Evolutionary conservation across 78 protist genomes (phyloP).

Genomic region (Cavenderia fasciculata): DNA sequence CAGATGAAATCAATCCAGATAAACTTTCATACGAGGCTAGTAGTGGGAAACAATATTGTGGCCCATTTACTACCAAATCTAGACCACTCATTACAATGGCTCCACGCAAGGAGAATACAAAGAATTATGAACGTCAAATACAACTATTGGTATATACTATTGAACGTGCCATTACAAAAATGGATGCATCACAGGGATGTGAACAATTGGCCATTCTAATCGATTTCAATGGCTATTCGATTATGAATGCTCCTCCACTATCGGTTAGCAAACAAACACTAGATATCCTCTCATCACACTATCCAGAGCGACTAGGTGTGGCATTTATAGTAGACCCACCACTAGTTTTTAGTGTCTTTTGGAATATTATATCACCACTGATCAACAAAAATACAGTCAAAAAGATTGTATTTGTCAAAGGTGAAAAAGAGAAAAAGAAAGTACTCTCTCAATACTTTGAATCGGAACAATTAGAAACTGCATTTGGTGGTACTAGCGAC

Average conservation of each 20-base stretch:
- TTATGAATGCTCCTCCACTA: conserved; percentile 83
- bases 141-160: conserved; percentile 44
- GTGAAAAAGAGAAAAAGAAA: conserved; percentile 28
- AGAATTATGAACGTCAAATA: conserved; percentile 70
- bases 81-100: conserved; percentile 60
- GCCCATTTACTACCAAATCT: conserved; percentile 44
- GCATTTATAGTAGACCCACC: conserved; percentile 77
- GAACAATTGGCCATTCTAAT: conserved; percentile 74
- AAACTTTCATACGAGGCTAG: conserved; percentile 59
- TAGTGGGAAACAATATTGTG: conserved; percentile 74
- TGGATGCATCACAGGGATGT: conserved; percentile 54
- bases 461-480: background rate
- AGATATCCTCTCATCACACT: conserved; percentile 41
- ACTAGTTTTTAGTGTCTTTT: conserved; percentile 36
- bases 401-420: conserved; percentile 52
- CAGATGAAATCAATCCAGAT: conserved; percentile 66
- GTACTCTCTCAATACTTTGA: background rate
- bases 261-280: conserved; percentile 35
- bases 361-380: conserved; percentile 35
- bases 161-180: conserved; percentile 48
- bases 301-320: conserved; percentile 83
- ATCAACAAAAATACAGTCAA: conserved; percentile 34
- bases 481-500: conserved; percentile 4
- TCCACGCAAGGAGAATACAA: conserved; percentile 78
- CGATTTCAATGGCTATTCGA: conserved; percentile 78